Base-by-base conservation (phyloP, 1,284 basidiomycete species). In the Marasmius tenuissimus region DNA sequence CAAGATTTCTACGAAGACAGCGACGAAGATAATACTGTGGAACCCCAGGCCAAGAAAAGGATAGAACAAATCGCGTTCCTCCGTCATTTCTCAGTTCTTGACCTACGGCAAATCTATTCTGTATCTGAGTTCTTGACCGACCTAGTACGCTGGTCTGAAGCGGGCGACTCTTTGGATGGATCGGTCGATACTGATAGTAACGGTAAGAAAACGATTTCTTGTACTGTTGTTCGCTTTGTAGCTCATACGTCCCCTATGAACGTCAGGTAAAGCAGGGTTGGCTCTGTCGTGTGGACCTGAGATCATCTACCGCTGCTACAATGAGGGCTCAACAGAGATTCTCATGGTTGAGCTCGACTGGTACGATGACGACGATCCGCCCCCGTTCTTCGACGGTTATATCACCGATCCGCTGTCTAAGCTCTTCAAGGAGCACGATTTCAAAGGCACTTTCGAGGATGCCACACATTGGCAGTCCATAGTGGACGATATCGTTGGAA, bases 71-170 rank as follows among this genome's bases (percentile, higher is more conserved):
- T 60, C 40, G 45, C 59, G 33, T 67, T 72, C 12, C 53, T 76
- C 8, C 56, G 61, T 14, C 59, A 65, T 20, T 70, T 72, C 42
- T 20, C 63, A 2, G 69, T 70, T 12, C 45, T 65, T 20, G 74
- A 75, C 38, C 63, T 76, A 7, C 61, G 65, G 18, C 69, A 74
- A 59, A 52, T 76, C n/a, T 54, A 70, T 20, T 69, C 68, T 54
- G 67, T 70, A 7, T 57, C 63, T 18, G 12, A 59, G 1, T 76
- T 75, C 50, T 49, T 76, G 35, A 40, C 50, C 18, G 70, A 72
- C 40, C 42, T 71, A 7, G 35, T 63, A 3, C 14, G 38, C 5
- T 72, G 67, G 68, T 27, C 61, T 16, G 14, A 27, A 3, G n/a
- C 16, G 16, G 5, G 34, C 38, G 39, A 63, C 27, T 27, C 27